phyloP scores from a whole-genome alignment of 257 asterid species.

The Lavandula angustifolia region DNA sequence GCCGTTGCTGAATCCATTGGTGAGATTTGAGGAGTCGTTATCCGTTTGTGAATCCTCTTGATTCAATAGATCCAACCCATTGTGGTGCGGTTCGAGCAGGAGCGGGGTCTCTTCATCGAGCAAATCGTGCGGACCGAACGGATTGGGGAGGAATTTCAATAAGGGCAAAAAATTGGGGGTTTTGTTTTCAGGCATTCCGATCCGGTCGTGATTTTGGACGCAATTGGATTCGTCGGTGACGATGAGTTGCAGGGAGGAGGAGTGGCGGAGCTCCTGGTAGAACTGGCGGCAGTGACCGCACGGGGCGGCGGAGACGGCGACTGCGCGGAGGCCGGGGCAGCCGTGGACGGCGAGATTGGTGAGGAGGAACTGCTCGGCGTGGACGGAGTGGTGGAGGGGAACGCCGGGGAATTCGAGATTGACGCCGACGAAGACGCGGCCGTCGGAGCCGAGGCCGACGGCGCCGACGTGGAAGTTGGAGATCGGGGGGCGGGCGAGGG shows the following conservation, averaged over 20 bases:
- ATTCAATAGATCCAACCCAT: slow-evolving; percentile 40
- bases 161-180: slow-evolving; percentile 45
- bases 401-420: slow-evolving; percentile 80
- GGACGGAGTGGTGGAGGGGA: slow-evolving; percentile 82
- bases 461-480: slow-evolving; percentile 80
- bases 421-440: slow-evolving; percentile 78
- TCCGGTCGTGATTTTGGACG: slow-evolving; percentile 10
- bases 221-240: slow-evolving; percentile 42
- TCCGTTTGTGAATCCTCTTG: not conserved
- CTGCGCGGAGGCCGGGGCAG: slow-evolving; percentile 52
- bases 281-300: slow-evolving; percentile 99
- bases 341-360: slow-evolving; percentile 58
- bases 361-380: slow-evolving; percentile 89
- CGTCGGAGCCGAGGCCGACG: slow-evolving; percentile 88
- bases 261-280: slow-evolving; percentile 72
- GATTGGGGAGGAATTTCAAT: slow-evolving; percentile 55
- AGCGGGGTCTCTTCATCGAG: slow-evolving; percentile 63
- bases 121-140: slow-evolving; percentile 83
- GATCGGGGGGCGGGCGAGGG: slow-evolving; percentile 81
- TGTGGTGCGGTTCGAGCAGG: slow-evolving; percentile 61
- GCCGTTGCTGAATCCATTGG: slow-evolving; percentile 44
- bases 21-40: not conserved
- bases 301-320: slow-evolving; percentile 93
- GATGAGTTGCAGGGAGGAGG: slow-evolving; percentile 54
- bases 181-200: slow-evolving; percentile 7